Base-by-base conservation (phyloP, 371 early-diverging fungal genomes). In the Zychaea mexicana region DNA sequence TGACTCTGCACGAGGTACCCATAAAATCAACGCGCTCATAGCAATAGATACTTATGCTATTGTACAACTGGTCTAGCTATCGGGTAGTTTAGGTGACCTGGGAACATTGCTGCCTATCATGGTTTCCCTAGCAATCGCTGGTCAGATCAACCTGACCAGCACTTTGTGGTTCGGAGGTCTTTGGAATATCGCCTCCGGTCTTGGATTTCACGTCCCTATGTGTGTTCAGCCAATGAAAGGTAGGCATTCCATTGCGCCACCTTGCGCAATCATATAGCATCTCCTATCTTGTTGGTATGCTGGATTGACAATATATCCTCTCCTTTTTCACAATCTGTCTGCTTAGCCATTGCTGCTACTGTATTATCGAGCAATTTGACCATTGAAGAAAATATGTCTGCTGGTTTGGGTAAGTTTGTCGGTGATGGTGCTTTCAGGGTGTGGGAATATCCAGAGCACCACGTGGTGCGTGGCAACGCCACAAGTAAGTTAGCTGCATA, bases 81-180 rank as follows among this genome's bases (percentile, higher is more conserved):
- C 90, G 61, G 92, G 92, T 7, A 83, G 89, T 47, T 76, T 90
- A 33, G 94, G 96, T 53, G 94, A 96, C 75, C 69, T 95, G 21
- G 96, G 94, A 13, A 94, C 96, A 0, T 85, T 96, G 39, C 70
- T 96, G 39, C 96, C 96, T 10, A 88, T 96, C 57, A 87, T 95
- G 74, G 85, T 94, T n/a, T 88, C 94, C 10, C 77, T 96, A 21
- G 78, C 92, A 4, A 66, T 89, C 13, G 84, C 85, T 8, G 88
- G 88, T 8, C 94, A 94, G 69, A 85, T 92, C 60, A 88, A 90
- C 60, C 71, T 96, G 36, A 86, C 94, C 4, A 75, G 94, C 30
- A 92, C 94, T 10, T 73, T 96, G 62, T 85, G 94, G 75, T 93
- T 94, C 78, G 93, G 93, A 57, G 96, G 95, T 13, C 71, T 94